These are phyloP conservation scores for Ceratocystis papillata DNA, from an alignment of 2,329 filamentous ascomycete species.

Conservation along the genomic window DNA sequence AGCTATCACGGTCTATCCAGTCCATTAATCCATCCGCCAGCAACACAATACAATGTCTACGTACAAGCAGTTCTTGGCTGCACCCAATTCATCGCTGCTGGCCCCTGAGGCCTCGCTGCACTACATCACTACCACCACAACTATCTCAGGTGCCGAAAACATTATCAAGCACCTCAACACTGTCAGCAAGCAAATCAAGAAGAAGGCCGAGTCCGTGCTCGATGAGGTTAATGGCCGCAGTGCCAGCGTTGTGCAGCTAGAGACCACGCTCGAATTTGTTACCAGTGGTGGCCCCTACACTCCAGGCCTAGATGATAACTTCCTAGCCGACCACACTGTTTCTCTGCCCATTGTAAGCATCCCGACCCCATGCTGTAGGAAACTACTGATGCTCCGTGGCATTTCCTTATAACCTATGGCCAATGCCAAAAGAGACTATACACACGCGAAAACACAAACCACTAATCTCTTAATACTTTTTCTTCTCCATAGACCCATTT, in stretches of 20 bases:
- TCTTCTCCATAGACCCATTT: conserved; percentile 58
- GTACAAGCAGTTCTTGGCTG: conserved; percentile 63
- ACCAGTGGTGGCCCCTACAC: conserved; percentile 76
- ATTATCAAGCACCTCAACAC: conserved; percentile 73
- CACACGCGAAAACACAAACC: background rate
- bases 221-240: conserved; percentile 61
- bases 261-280: conserved; percentile 73
- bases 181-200: conserved; percentile 64
- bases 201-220: conserved; percentile 69
- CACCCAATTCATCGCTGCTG: conserved; percentile 53
- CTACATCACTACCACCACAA: conserved; percentile 82
- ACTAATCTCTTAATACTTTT: background rate
- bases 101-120: conserved; percentile 58
- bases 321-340: conserved; percentile 70
- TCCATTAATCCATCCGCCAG: background rate
- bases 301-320: conserved; percentile 86
- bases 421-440: background rate
- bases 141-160: conserved; percentile 56
- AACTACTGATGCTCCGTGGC: background rate
- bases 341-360: conserved; percentile 66
- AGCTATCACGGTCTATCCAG: background rate
- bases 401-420: background rate
- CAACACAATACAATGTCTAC: conserved; percentile 28
- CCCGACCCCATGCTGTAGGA: background rate
- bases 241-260: conserved; percentile 68